Percentiles rank a stretch among this genome's conserved stretches.
Conservation (phyloP, 2,329 filamentous ascomycete species). For the Monilinia vaccinii-corymbosi region DNA sequence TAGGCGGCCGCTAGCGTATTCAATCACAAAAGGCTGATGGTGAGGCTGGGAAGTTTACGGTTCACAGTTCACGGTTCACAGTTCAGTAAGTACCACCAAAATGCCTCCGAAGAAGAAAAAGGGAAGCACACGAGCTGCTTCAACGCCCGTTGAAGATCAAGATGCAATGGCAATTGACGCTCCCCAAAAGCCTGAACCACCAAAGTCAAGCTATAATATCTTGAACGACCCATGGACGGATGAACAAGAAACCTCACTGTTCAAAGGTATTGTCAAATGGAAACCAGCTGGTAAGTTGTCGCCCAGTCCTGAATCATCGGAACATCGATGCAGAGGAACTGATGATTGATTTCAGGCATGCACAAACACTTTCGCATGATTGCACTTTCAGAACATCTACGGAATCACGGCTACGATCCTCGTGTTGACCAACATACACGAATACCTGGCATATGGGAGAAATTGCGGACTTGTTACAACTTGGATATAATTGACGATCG, state of each 20-base stretch:
- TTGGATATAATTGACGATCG: slow-evolving; percentile 78
- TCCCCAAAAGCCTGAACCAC: slow-evolving; percentile 29
- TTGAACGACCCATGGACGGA: slow-evolving; percentile 81
- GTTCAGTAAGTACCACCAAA: slow-evolving; percentile 12
- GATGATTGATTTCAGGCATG: slow-evolving; percentile 49
- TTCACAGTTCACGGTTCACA: no score
- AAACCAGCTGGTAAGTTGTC: slow-evolving; percentile 75
- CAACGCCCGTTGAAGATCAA: slow-evolving; percentile 47
- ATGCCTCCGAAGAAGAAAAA: slow-evolving; percentile 68
- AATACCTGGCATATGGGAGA: slow-evolving; percentile 86
- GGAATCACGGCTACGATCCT: slow-evolving; percentile 70
- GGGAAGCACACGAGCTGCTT: slow-evolving; percentile 44
- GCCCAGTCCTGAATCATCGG: not conserved
- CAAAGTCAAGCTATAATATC: slow-evolving; percentile 37
- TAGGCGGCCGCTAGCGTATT: not conserved
- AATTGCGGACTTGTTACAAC: slow-evolving; percentile 76
- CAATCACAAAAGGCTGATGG: not conserved
- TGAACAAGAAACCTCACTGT: slow-evolving; percentile 85
- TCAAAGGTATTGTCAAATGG: slow-evolving; percentile 88
- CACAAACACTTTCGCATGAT: slow-evolving; percentile 93
- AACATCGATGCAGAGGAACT: not conserved
- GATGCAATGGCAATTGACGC: slow-evolving; percentile 54
- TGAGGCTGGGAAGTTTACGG: not conserved
- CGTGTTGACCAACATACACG: slow-evolving; percentile 67
- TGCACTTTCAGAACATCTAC: slow-evolving; percentile 69